Base-by-base conservation (phyloP, 495 filamentous ascomycete genomes). In the Penicillium macrosclerotiorum region DNA sequence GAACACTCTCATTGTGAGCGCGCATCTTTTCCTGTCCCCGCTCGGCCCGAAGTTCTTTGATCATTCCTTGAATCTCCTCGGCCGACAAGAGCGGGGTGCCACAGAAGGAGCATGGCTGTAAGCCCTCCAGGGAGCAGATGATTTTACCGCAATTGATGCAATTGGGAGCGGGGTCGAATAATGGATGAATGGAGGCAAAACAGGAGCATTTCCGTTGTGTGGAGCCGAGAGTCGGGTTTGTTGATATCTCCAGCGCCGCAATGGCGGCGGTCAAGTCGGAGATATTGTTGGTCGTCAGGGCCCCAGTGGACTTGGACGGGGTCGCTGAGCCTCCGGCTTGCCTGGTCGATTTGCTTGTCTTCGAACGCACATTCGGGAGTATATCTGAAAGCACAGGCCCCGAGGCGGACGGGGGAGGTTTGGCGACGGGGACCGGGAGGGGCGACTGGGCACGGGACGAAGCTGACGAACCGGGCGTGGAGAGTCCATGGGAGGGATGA, bases 61-160 rank as follows among this genome's bases (percentile, higher is more conserved):
- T 88, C 83, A 98, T 95, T 38, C 73, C 75, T 40, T 90, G 85
- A 8, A 95, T 76, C 42, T 96, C 89, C 2, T 75, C 65, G 1
- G 77, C 60, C 26, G 76, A 82, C 2, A 98, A 69, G 6, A 98
- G 73, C 0, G 89, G 83, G 2, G 75, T 72, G 2, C 75, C 76
- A 71, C 93, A 98, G 58, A 94, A 96, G 5, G 93, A 96, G 62
- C 93, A 98, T 1, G 93, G 93, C 1, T 92, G 93, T 3, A 96
- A 75, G 1, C 93, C 93, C 59, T 98, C 90, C 54, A 94, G 88
- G 9, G 95, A 81, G 64, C 93, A 98, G 41, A 97, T 84, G n/a
- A 98, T 89, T 65, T 97, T 96, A 41, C 93, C 93, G 61, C 93
- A 98, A 51, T 78, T 83, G 14, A 93, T 72, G 52, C 93, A 98